These are phyloP conservation scores for Yamadazyma conglobata DNA, from an alignment of 1,139 yeast species.

Conservation along the genomic window DNA sequence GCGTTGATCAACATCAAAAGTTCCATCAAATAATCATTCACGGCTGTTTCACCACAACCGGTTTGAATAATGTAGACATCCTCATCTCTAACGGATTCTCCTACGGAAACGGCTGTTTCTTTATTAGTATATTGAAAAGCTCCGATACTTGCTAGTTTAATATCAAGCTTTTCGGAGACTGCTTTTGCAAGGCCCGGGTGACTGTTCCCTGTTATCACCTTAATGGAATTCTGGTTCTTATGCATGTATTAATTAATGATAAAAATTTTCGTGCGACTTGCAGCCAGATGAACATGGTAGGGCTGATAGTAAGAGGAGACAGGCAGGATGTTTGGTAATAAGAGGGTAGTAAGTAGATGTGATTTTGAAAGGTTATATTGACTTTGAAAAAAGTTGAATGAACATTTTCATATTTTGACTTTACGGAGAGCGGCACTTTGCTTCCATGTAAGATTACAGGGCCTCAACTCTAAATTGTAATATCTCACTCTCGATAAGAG, in stretches of 20 bases:
- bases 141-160: constrained; percentile 58
- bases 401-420: no score
- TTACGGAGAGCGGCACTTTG: no score
- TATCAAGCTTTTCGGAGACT: constrained; percentile 59
- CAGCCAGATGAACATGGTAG: no score
- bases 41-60: constrained; percentile 71
- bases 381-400: no score
- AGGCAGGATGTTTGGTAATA: no score
- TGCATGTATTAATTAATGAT: constrained; percentile 13
- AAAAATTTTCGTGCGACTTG: constrained; percentile 2
- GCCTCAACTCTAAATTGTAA: no score
- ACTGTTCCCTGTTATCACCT: constrained; percentile 82
- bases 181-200: constrained; percentile 77
- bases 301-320: no score
- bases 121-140: constrained; percentile 73
- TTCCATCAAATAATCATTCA: constrained; percentile 87
- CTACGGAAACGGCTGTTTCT: constrained; percentile 89
- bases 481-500: no score
- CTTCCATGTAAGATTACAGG: no score
- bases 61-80: constrained; percentile 91
- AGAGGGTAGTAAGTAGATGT: no score
- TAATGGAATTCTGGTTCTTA: constrained; percentile 39
- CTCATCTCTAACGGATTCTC: constrained; percentile 95
- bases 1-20: constrained; percentile 90
- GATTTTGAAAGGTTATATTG: no score